Percentiles rank a stretch among this genome's conserved stretches.
phyloP scores from a whole-genome alignment of 306 rosid species.

The Vigna unguiculata region DNA sequence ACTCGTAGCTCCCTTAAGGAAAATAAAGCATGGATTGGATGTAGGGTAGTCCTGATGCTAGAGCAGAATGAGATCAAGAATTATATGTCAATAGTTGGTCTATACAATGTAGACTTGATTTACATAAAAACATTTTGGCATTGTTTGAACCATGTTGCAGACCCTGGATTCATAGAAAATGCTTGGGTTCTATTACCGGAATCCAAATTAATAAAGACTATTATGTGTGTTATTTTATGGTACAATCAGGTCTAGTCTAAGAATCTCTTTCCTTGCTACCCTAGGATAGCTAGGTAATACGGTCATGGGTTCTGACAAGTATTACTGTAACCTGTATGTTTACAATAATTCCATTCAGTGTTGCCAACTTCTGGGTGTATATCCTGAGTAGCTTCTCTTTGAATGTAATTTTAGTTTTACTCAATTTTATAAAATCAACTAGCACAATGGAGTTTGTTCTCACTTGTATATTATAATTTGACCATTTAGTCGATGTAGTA shows the following conservation, averaged over 20 bases:
- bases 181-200: neutral
- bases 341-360: neutral
- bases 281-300: constrained; percentile 14
- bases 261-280: constrained; percentile 8
- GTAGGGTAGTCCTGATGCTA: neutral
- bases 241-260: constrained; percentile 5
- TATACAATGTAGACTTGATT: neutral
- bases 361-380: constrained; percentile 34
- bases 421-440: too few relatives aligned
- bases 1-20: neutral
- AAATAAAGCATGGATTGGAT: neutral
- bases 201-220: neutral
- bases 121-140: neutral
- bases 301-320: constrained; percentile 1
- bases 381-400: constrained; percentile 8
- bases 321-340: constrained; percentile 2
- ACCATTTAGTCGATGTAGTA: too few relatives aligned
- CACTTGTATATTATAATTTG: too few relatives aligned
- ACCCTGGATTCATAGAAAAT: neutral
- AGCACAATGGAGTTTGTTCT: too few relatives aligned
- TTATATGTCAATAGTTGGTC: neutral
- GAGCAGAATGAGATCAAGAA: neutral
- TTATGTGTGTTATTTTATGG: constrained; percentile 4
- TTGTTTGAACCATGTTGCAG: neutral
- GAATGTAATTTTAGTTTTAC: too few relatives aligned